Evolutionary conservation across 257 asterid species (phyloP).

Genomic region (Penstemon davidsonii): DNA sequence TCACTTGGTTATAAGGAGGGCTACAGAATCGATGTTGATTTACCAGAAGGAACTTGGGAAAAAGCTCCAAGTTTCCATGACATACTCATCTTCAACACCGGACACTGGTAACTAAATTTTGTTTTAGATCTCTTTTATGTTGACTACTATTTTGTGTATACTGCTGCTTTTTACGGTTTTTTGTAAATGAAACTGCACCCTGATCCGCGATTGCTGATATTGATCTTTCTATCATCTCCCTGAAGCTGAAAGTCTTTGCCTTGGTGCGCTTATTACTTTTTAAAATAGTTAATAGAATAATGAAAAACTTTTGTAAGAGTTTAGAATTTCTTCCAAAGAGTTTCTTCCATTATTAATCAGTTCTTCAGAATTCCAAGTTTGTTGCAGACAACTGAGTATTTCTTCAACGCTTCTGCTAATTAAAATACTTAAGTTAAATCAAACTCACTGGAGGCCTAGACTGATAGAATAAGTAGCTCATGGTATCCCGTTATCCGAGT

Average conservation of each 20-base stretch:
- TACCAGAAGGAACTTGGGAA: constrained; percentile 90
- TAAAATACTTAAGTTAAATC: background rate
- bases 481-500: constrained; percentile 2
- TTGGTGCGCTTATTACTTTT: constrained; percentile 6
- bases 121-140: background rate
- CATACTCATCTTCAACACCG: constrained; percentile 85
- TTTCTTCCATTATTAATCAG: too few species aligned
- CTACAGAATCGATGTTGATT: constrained; percentile 80
- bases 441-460: constrained; percentile 9
- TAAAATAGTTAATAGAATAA: background rate
- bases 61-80: constrained; percentile 74
- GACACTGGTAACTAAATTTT: constrained; percentile 69
- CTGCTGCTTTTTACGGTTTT: too few species aligned
- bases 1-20: constrained; percentile 93
- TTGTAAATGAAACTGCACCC: too few species aligned
- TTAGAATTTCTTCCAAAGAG: too few species aligned
- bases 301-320: too few species aligned
- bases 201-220: constrained; percentile 9
- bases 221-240: background rate
- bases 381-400: constrained; percentile 21
- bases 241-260: constrained; percentile 23
- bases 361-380: background rate
- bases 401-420: constrained; percentile 3
- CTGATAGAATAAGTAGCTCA: background rate
- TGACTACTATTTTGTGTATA: constrained; percentile 7